phyloP scores from a whole-genome alignment of 2,329 filamentous ascomycete genomes.

The Ascochyta pisi region DNA sequence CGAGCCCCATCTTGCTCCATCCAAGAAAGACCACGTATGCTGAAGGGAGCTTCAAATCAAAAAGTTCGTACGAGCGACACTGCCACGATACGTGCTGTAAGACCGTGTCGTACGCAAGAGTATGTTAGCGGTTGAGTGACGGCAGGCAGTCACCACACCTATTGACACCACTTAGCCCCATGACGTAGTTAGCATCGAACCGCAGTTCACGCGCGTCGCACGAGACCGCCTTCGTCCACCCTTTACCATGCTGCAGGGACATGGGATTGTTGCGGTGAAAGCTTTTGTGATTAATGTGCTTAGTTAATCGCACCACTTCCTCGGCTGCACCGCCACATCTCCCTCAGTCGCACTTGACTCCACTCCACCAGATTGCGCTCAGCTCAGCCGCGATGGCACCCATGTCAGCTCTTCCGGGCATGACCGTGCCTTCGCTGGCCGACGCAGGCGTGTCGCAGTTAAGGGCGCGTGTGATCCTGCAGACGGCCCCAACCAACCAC shows the following conservation, averaged over 20 bases:
- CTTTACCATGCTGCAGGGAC: neutral
- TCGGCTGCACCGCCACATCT: constrained; percentile 9
- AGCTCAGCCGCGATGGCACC: constrained; percentile 29
- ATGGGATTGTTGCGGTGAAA: neutral
- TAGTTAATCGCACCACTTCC: constrained; percentile 1
- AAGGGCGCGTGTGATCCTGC: constrained; percentile 32
- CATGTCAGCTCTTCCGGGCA: constrained; percentile 15
- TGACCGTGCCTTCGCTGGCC: constrained; percentile 15
- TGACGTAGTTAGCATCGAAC: constrained; percentile 5
- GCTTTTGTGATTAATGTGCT: neutral
- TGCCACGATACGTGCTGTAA: neutral
- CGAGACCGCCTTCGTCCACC: neutral
- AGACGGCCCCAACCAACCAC: constrained; percentile 25
- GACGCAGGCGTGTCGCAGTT: constrained; percentile 22
- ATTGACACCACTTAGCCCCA: constrained; percentile 1
- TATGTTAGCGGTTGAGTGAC: neutral
- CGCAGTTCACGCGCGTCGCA: neutral
- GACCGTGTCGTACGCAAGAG: neutral
- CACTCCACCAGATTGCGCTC: constrained; percentile 13
- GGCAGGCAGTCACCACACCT: neutral
- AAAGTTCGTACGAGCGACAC: constrained; percentile 1
- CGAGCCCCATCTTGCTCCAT: neutral
- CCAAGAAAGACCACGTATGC: neutral
- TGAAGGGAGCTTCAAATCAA: neutral
- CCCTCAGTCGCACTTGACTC: constrained; percentile 6